These are phyloP conservation scores for Neoboletus magnificus DNA, from an alignment of 768 basidiomycete genomes.

Conservation along the genomic window DNA sequence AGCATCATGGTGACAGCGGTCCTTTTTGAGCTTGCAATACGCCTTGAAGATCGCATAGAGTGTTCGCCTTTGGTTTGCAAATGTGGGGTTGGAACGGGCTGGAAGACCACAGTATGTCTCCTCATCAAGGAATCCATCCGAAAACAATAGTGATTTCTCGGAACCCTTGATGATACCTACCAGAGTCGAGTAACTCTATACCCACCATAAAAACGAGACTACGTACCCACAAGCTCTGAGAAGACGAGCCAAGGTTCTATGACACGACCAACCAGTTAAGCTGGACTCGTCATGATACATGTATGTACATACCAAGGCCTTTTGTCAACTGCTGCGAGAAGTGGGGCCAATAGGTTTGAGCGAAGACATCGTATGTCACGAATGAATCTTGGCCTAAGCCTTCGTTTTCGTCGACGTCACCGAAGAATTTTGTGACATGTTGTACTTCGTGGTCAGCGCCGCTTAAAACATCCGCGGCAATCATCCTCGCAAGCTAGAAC, in stretches of 20 bases:
- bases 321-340: conserved; percentile 50
- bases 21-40: conserved; percentile 47
- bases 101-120: conserved; percentile 47
- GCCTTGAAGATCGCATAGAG: conserved; percentile 53
- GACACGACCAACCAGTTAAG: neutral
- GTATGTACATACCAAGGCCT: conserved; percentile 43
- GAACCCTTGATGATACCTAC: conserved; percentile 70
- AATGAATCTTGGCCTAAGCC: conserved; percentile 22
- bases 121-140: conserved; percentile 40
- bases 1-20: conserved; percentile 45
- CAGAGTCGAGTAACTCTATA: neutral
- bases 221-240: conserved; percentile 60
- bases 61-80: conserved; percentile 44
- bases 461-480: conserved; percentile 23
- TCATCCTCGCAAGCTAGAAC: conserved; percentile 24
- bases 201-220: neutral
- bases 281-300: neutral
- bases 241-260: conserved; percentile 62
- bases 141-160: conserved; percentile 42
- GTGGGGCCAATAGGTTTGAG: conserved; percentile 55
- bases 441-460: conserved; percentile 1
- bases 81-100: conserved; percentile 49
- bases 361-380: conserved; percentile 48
- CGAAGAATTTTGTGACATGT: conserved; percentile 12
- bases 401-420: conserved; percentile 11